Conservation (phyloP, 768 basidiomycete species). For the Lactarius hatsudake region DNA sequence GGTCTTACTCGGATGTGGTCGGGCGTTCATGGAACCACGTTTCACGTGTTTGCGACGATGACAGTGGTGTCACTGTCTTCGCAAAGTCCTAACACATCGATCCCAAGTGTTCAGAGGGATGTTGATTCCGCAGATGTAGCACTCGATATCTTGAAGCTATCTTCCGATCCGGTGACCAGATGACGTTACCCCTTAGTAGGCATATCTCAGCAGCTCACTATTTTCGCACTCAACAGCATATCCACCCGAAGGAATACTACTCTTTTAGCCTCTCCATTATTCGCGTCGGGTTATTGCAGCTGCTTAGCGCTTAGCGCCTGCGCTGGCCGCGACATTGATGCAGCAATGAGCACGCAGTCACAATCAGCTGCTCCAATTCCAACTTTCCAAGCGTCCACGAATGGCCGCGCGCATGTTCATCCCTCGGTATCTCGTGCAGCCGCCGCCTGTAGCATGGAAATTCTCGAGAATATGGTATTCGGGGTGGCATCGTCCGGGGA, state of each 20-base stretch:
- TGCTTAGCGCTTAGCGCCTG: constrained; percentile 3
- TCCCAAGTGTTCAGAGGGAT: too few relatives aligned
- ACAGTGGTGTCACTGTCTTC: constrained; percentile 1
- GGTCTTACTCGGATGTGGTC: constrained; percentile 13
- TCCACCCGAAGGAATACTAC: background rate
- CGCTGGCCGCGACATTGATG: constrained; percentile 11
- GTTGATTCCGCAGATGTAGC: constrained; percentile 24
- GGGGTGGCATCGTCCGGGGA: too few relatives aligned
- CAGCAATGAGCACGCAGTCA: constrained; percentile 15
- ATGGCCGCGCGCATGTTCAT: constrained; percentile 4
- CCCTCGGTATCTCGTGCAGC: background rate
- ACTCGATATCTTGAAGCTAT: constrained; percentile 26
- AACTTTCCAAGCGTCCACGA: background rate
- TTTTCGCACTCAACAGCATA: background rate
- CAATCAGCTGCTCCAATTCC: background rate
- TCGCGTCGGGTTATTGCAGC: constrained; percentile 13
- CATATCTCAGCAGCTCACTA: constrained; percentile 13
- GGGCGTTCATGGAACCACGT: constrained; percentile 9
- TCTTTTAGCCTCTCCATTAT: background rate
- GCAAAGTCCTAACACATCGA: background rate
- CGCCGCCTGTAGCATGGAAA: constrained; percentile 6
- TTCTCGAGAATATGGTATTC: too few relatives aligned
- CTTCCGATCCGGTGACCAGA: background rate
- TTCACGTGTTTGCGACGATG: constrained; percentile 1
- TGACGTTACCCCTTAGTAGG: background rate